Conservation (phyloP, 192 early-diverging fungal species). For the Obelidium mucronatum region DNA sequence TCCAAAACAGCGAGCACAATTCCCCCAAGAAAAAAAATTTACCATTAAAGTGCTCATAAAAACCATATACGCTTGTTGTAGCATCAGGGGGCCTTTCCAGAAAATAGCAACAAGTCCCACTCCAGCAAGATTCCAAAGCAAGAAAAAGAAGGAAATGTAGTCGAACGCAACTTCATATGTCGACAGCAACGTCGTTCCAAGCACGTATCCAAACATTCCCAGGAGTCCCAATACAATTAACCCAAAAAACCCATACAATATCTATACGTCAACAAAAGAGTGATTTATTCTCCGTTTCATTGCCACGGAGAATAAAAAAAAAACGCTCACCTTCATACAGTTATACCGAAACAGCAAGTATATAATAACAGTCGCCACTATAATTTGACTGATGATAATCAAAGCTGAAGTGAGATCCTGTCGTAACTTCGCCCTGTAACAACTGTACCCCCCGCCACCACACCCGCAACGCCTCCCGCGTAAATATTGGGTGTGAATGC, state of each 20-base stretch:
- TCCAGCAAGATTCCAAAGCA: slow-evolving; percentile 79
- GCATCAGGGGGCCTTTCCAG: slow-evolving; percentile 79
- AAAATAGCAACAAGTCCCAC: slow-evolving; percentile 79
- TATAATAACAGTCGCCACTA: slow-evolving; percentile 81
- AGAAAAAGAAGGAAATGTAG: slow-evolving; percentile 75
- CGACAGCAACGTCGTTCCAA: slow-evolving; percentile 49
- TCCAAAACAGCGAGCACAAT: slow-evolving; percentile 3
- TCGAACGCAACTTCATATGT: slow-evolving; percentile 68
- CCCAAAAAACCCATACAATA: slow-evolving; percentile 77
- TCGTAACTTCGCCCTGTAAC: neutral
- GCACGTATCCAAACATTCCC: slow-evolving; percentile 77
- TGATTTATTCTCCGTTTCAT: neutral
- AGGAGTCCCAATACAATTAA: slow-evolving; percentile 74
- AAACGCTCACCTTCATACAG: slow-evolving; percentile 73
- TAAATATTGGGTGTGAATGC: slow-evolving; percentile 6
- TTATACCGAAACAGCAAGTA: slow-evolving; percentile 77
- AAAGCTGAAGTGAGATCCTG: slow-evolving; percentile 60
- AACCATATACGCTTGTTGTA: slow-evolving; percentile 82
- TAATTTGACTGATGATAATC: slow-evolving; percentile 78
- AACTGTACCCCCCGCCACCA: slow-evolving; percentile 32
- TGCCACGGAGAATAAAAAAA: neutral
- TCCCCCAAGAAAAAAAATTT: slow-evolving; percentile 16
- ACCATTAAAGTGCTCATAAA: slow-evolving; percentile 84
- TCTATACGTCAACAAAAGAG: slow-evolving; percentile 36
- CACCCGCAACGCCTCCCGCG: slow-evolving; percentile 6